Evolutionary conservation across 2,329 filamentous ascomycete species (phyloP), one percentile per base, ranked within the genome.

Genomic region (Penicillium sp.): DNA sequence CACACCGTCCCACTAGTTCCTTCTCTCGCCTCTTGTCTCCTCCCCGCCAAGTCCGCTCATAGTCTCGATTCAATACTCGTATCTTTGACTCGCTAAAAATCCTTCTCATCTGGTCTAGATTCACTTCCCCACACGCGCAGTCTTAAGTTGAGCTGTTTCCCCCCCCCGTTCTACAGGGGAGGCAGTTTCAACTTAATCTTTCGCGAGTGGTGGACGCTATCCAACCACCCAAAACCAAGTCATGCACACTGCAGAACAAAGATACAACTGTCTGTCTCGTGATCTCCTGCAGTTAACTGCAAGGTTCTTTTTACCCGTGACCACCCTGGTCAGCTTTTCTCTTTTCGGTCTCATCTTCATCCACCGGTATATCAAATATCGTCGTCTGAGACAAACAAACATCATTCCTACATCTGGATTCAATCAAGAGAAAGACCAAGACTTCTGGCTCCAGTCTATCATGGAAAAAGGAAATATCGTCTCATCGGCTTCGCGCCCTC

Each of bases 401-500:
- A 25, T 15, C 4, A 19, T 19, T 7, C 25, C 23, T 27, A 4
- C 29, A 27, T 50, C 37, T 15, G 10, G 21, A 15, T 6, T 17
- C 25, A 40, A 37, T 3, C 29, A 56, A 43, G 25, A 37, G 38
- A 6, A 35, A 17, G 23, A 48, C 2, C 21, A 27, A 12, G n/a
- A 38, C 23, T 8, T 29, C 17, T 58, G 52, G 53, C 40, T 47
- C 17, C 55, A 57, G 25, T 49, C 40, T n/a, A 42, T 42, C 48
- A 66, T 63, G 59, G 59, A 66, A 46, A 65, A 62, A 31, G 52
- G 55, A 6, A 37, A 42, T 7, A 19, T 40, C 23, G 12, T 25
- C 45, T 49, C 50, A 50, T 9, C 38, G 4, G 29, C 25, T 50
- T 31, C 41, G 29, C 57, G 35, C 29, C 56, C 56, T 12, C 40